Percentiles rank a stretch among this genome's conserved stretches.
Evolutionary conservation across 306 rosid species (phyloP).

Genomic region (Luffa acutangula): DNA sequence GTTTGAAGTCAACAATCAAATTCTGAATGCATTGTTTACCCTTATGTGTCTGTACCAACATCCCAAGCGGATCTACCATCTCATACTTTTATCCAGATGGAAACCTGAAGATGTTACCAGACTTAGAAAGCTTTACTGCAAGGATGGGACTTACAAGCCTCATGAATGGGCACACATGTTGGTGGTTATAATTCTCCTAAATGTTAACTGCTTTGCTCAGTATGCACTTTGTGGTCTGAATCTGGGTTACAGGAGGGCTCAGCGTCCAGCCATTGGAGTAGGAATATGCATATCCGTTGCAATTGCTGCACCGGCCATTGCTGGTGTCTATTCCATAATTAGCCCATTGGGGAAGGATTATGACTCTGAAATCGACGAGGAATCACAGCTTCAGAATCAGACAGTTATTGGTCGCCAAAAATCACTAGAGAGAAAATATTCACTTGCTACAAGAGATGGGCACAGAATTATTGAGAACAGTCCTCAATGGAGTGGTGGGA

Average conservation of each 20-base stretch:
- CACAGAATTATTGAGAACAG: slow-evolving; percentile 25
- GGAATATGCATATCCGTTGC: slow-evolving; percentile 65
- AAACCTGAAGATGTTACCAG: slow-evolving; percentile 45
- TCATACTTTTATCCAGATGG: slow-evolving; percentile 77
- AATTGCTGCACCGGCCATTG: slow-evolving; percentile 66
- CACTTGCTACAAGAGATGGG: slow-evolving; percentile 48
- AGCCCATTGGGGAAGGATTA: slow-evolving; percentile 90
- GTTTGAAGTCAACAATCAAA: slow-evolving; percentile 94
- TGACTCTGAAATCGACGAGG: slow-evolving; percentile 49
- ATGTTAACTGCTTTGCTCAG: slow-evolving; percentile 78
- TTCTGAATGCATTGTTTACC: slow-evolving; percentile 83
- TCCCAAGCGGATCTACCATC: slow-evolving; percentile 70
- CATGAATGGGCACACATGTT: slow-evolving; percentile 89
- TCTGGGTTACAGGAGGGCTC: slow-evolving; percentile 65
- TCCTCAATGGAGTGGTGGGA: slow-evolving; percentile 78
- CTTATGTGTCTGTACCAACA: slow-evolving; percentile 89
- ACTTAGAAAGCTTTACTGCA: slow-evolving; percentile 66
- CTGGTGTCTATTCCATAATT: slow-evolving; percentile 60
- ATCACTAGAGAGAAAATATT: slow-evolving; percentile 38
- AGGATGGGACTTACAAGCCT: slow-evolving; percentile 78
- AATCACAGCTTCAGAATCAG: slow-evolving; percentile 40
- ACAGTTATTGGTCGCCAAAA: slow-evolving; percentile 16
- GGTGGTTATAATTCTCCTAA: slow-evolving; percentile 75
- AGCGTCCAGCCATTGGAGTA: slow-evolving; percentile 79
- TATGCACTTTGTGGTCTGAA: slow-evolving; percentile 87